phyloP scores from a whole-genome alignment of 208 protist species.

The Histomonas meleagridis region DNA sequence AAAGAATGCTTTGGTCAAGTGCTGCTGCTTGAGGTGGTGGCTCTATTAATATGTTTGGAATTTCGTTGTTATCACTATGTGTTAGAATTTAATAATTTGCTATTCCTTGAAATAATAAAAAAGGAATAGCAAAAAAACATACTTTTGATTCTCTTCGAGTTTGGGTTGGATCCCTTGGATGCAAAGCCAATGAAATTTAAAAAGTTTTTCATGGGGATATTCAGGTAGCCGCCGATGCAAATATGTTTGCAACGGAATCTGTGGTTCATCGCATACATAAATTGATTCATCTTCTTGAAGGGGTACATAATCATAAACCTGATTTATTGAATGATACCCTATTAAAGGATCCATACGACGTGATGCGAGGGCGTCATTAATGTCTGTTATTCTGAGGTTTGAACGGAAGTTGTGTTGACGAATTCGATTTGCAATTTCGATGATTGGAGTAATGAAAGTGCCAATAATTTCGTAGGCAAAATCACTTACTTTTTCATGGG shows the following conservation, averaged over 20 bases:
- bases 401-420: neutral
- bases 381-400: neutral
- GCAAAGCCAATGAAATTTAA: neutral
- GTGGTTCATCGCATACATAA: neutral
- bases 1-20: neutral
- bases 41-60: neutral
- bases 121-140: neutral
- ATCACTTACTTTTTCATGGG: too few species aligned
- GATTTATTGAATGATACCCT: neutral
- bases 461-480: too few species aligned
- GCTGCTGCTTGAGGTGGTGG: neutral
- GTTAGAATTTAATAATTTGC: neutral
- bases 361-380: neutral
- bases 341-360: neutral
- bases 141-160: neutral
- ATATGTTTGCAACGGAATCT: neutral
- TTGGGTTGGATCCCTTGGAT: neutral
- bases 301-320: neutral
- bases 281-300: neutral
- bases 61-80: neutral
- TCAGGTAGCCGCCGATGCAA: neutral
- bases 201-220: neutral
- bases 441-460: neutral
- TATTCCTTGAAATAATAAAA: neutral
- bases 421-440: slow-evolving; percentile 5